Evolutionary conservation across 306 rosid species (phyloP).

Genomic region (Trichosanthes cucumerina): DNA sequence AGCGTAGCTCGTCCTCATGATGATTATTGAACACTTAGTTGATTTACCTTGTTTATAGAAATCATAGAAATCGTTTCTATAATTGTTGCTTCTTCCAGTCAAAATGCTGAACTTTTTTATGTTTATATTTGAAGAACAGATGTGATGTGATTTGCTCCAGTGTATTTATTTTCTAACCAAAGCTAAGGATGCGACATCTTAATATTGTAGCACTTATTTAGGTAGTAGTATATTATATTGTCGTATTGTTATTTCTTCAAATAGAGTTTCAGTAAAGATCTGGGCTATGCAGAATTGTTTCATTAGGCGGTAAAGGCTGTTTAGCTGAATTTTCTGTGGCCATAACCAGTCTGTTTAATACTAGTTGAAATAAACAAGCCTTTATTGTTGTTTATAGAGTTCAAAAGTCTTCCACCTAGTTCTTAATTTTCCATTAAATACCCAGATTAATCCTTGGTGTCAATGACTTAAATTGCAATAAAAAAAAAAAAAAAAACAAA

Average conservation of each 20-base stretch:
- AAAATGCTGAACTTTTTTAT: too few species aligned
- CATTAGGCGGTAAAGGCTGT: background rate
- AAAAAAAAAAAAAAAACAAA: background rate
- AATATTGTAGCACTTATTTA: background rate
- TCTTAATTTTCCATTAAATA: background rate
- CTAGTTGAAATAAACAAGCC: background rate
- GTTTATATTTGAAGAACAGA: background rate
- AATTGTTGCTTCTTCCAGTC: too few species aligned
- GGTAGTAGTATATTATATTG: background rate
- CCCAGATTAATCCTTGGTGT: background rate
- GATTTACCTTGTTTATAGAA: background rate
- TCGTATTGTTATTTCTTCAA: background rate
- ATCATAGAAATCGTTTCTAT: background rate
- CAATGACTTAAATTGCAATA: background rate
- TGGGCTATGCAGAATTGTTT: background rate
- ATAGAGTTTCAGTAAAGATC: background rate
- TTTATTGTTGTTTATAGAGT: background rate
- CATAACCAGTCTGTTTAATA: background rate
- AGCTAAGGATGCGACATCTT: background rate
- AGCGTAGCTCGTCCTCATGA: background rate
- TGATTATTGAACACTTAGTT: background rate
- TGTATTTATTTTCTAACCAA: background rate
- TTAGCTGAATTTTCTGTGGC: background rate
- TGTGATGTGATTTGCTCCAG: background rate
- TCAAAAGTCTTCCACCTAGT: background rate